Percentiles rank a stretch among this genome's conserved stretches.
phyloP scores from a whole-genome alignment of 2,329 filamentous ascomycete genomes.

The Emmonsiellopsis sp. region DNA sequence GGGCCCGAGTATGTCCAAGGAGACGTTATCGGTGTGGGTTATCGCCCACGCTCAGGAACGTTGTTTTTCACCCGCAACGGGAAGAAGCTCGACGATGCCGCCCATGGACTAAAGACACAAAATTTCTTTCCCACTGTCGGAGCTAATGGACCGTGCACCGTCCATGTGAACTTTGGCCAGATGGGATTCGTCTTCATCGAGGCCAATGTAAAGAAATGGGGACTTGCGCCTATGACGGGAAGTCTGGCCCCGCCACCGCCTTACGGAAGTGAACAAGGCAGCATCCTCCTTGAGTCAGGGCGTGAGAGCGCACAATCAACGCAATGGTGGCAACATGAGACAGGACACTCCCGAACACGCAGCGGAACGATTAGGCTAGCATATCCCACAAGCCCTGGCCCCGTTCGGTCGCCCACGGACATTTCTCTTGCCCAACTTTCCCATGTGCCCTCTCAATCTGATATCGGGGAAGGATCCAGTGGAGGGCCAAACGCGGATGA shows the following conservation, averaged over 20 bases:
- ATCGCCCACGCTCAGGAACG: constrained; percentile 85
- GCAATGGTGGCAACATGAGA: constrained; percentile 25
- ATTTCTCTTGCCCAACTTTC: constrained; percentile 86
- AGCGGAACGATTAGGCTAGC: constrained; percentile 69
- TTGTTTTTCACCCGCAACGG: constrained; percentile 98
- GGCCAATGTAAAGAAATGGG: constrained; percentile 99
- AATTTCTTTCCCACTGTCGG: constrained; percentile 99
- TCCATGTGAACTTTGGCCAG: constrained; percentile 97
- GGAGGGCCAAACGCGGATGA: constrained; percentile 20
- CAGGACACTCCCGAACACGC: constrained; percentile 63
- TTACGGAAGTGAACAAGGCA: constrained; percentile 94
- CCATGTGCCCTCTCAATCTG: constrained; percentile 56
- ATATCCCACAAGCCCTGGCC: constrained; percentile 75
- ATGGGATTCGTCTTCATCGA: constrained; percentile 98
- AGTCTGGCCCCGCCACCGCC: constrained; percentile 90
- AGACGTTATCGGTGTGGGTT: constrained; percentile 92
- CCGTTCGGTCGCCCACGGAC: constrained; percentile 83
- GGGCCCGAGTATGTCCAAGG: constrained; percentile 81
- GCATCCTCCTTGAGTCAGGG: constrained; percentile 85
- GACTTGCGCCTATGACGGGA: constrained; percentile 88
- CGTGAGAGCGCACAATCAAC: constrained; percentile 36
- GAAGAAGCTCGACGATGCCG: constrained; percentile 91
- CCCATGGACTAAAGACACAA: constrained; percentile 82
- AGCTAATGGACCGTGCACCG: constrained; percentile 80
- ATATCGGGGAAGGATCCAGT: constrained; percentile 65